Evolutionary conservation across 2,329 filamentous ascomycete genomes (phyloP).

Genomic region (Phaeophleospora eucalypticola): DNA sequence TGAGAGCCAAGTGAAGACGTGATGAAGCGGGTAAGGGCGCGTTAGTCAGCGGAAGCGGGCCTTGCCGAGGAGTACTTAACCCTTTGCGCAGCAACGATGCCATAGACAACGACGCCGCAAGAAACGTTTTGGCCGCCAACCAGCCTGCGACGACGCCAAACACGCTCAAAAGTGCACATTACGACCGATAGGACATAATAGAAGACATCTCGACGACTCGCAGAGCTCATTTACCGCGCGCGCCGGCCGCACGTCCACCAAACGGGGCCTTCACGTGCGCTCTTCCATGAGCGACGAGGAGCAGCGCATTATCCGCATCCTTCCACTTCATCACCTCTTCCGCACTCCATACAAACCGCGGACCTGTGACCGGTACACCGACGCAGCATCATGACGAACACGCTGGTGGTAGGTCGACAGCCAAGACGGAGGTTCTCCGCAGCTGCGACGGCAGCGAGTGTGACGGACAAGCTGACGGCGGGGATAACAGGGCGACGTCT

Average conservation of each 20-base stretch:
- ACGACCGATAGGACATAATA: slow-evolving; percentile 5
- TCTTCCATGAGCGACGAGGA: slow-evolving; percentile 1
- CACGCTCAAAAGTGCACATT: slow-evolving; percentile 4
- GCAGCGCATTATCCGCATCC: not conserved
- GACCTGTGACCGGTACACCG: not conserved
- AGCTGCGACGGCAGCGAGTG: slow-evolving; percentile 1
- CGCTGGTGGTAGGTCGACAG: slow-evolving; percentile 24
- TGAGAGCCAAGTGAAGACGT: too few relatives aligned
- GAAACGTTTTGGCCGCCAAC: not conserved
- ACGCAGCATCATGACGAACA: slow-evolving; percentile 26
- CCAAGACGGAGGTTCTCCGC: not conserved
- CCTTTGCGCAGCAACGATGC: not conserved
- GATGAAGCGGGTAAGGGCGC: too few relatives aligned
- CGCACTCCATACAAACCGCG: not conserved
- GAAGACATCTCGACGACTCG: slow-evolving; percentile 3
- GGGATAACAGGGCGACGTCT: slow-evolving; percentile 65
- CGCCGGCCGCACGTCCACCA: slow-evolving; percentile 3
- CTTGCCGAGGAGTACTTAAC: not conserved
- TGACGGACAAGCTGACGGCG: slow-evolving; percentile 16
- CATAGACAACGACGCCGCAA: slow-evolving; percentile 4
- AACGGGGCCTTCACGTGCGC: slow-evolving; percentile 6
- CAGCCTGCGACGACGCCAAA: slow-evolving; percentile 3
- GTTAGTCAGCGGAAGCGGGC: too few relatives aligned
- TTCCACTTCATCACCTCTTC: not conserved
- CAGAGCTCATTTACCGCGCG: slow-evolving; percentile 5